Evolutionary conservation across 441 rosid genomes (phyloP), one percentile per base, ranked within the genome.

Genomic region (Euphorbia celastroides): DNA sequence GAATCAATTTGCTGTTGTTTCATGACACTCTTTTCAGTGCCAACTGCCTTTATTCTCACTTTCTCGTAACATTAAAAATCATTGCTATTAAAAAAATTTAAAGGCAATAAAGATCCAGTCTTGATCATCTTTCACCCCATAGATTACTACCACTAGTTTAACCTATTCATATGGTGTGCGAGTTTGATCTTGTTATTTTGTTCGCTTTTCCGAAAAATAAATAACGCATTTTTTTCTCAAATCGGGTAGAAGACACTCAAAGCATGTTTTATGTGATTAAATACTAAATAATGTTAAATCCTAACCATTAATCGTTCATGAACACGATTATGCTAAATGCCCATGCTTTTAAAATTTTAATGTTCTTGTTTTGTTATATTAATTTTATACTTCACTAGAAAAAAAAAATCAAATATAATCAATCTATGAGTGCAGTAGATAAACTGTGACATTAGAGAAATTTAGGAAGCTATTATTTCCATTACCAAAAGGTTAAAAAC

Each of bases 11-110:
- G 69, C 64, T 68, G 61, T 76, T 72, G 71, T 71, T 63, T 72
- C 66, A 48, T 66, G 74, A 72, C 69, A 69, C 74, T 62, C 72
- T 61, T 68, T 51, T 73, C 75, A 58, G 68, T 68, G 64, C 52
- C 22, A 48, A 16, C 81, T 69, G 80, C 75, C 75, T 80, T 75
- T 73, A 32, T 75, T 31, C 70, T 71, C 78, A 74, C 78, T 74
- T 79, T 81, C 73, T 72, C 68, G 56, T 70, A 31, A 51, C 22
- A 32, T 60, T 32, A 20, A 25, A 34, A 19, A 48, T 60, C 17
- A 0, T 8, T 30, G 12, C 12, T 34, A 3, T 34, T 9, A 38
- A 38, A 1, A 34, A 34, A 34, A 34, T 34, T 16, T 7, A 2
- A 30, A 28, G 52, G 6, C 59, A 22, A 70, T 59, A 73, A 17